Base-by-base conservation (phyloP, 305 asterid species). In the Fraxinus albicans region DNA sequence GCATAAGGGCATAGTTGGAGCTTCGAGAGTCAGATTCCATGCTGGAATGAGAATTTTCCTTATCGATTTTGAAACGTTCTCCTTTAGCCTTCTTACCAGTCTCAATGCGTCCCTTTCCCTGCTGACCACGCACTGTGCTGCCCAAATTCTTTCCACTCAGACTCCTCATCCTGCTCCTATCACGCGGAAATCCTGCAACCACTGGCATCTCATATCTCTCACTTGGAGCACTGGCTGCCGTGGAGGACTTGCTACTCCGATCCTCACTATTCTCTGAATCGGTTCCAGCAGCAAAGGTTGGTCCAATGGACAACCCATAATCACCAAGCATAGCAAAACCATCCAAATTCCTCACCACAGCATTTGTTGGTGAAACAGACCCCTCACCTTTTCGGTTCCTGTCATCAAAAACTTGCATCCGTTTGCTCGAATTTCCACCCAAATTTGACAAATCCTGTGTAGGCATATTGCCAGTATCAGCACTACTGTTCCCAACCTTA, bases 1-100 rank as follows among this genome's bases (percentile, higher is more conserved):
- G 99, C 89, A 81, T 38, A 86, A 84, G 88, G 60, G 85, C 86
- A 82, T 90, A 92, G 89, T 88, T 88, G 90, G 90, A 89, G 91
- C 93, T 92, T 86, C 86, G 91, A 82, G 92, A 95, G 94, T 94
- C 98, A 90, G 99, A 95, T 83, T 95, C 96, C 91, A 93, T 72
- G 88, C 97, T 94, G 94, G 99, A 95, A 86, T 87, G 95, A 89
- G 97, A 94, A 90, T 88, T 92, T 88, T 91, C 95, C 91, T 90
- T 94, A 94, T 94, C 95, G 84, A 91, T 89, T 90, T 90, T 94
- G 91, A 93, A 92, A 91, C 85, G 74, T 55, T 88, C 94, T 65
- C 94, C 97, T 88, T 91, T 90, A 85, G 89, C 88, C 84, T 91
- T 95, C 86, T 92, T 93, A 87, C 85, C 75, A 21, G 77, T 82